Percentiles rank a stretch among this genome's conserved stretches.
Conservation (phyloP, 345 rosid species). For the Turritis glabra region DNA sequence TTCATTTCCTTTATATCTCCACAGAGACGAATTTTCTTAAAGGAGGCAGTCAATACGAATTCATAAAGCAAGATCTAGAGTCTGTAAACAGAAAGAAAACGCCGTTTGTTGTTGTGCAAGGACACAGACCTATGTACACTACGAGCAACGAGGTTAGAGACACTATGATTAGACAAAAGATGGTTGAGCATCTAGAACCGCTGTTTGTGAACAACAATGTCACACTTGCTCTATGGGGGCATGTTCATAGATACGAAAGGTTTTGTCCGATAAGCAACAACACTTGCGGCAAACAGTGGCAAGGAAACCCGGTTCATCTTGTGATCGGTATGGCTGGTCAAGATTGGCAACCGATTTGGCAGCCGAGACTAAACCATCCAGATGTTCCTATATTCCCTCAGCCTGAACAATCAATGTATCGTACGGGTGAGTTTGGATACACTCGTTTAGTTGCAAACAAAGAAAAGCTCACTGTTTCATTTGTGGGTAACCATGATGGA, state of each 20-base stretch:
- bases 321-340: constrained; percentile 98
- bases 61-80: constrained; percentile 71
- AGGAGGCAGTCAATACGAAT: constrained; percentile 67
- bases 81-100: constrained; percentile 70
- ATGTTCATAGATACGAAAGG: constrained; percentile 93
- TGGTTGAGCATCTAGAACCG: constrained; percentile 83
- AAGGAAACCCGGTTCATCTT: constrained; percentile 75
- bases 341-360: constrained; percentile 93
- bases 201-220: constrained; percentile 70
- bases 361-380: constrained; percentile 77
- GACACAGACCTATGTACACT: constrained; percentile 97
- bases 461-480: constrained; percentile 73
- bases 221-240: constrained; percentile 91
- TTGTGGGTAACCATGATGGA: constrained; percentile 88
- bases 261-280: constrained; percentile 87
- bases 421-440: constrained; percentile 91
- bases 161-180: constrained; percentile 51
- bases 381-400: constrained; percentile 71
- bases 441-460: constrained; percentile 77
- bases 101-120: constrained; percentile 79
- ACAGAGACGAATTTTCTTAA: constrained; percentile 84
- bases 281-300: constrained; percentile 63
- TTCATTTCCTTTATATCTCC: constrained; percentile 77
- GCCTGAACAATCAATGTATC: constrained; percentile 73
- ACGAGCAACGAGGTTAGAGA: constrained; percentile 70